Evolutionary conservation across 768 basidiomycete species (phyloP), one percentile per base, ranked within the genome.

Genomic region (Thelephora ganbajun): DNA sequence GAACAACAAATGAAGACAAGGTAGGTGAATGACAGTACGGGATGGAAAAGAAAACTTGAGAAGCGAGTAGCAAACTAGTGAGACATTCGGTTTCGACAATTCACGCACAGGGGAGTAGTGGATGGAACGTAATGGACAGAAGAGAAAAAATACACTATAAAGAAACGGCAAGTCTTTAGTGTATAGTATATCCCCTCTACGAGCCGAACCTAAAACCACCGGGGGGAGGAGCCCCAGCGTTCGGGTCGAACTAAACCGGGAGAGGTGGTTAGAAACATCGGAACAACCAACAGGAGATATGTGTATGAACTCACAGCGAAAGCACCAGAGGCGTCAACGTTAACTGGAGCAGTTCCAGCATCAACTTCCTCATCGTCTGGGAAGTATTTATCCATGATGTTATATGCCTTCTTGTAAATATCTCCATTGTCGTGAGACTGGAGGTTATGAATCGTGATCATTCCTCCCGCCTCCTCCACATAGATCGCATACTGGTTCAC

Each of bases 381-480:
- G 84, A 94, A 96, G 71, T 94, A 96, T 61, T 93, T 93, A 69
- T 90, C 85, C 85, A 89, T 89, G 59, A 90, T 96, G 65, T 90
- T 90, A 74, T 92, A 99, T 36, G 93, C 94, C 71, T 99, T 98
- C 78, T 97, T 97, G 71, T 99, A 99, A 58, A 99, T 98, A 57
- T 98, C 94, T 66, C 97, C 67, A 68, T 99, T 99, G 70, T 99
- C 94, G 66, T 98, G 96, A 66, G 94, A 92, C 68, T 99, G 96
- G 47, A 98, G 79, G 66, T 97, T 93, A 73, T 99, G 94, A 63
- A 99, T 97, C 16, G 91, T 87, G 56, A 91, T 78, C 96, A 99
- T 98, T 46, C 96, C 96, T 50, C 96, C 93, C 9, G 93, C 93
- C 67, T 99, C 96, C 66, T 99, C 96, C 39, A 98, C 90, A 56